Percentiles rank a stretch among this genome's conserved stretches.
Evolutionary conservation across 257 asterid species (phyloP).

Genomic region (Plantago elongata): DNA sequence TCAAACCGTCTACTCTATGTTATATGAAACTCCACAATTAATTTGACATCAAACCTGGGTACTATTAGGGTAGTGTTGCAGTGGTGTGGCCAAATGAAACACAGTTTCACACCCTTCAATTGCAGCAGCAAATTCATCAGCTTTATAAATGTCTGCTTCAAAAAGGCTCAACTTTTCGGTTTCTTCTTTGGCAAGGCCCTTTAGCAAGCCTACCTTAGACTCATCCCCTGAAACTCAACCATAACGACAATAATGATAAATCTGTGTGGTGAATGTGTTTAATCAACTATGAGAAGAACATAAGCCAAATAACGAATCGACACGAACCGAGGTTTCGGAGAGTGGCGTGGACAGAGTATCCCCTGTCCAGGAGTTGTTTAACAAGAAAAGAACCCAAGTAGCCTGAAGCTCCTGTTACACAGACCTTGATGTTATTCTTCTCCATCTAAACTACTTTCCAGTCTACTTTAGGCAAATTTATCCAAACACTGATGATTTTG

Average conservation of each 20-base stretch:
- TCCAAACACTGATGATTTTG: too few species aligned
- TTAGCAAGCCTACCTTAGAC: slow-evolving; percentile 33
- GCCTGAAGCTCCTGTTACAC: slow-evolving; percentile 66
- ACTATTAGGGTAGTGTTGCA: background rate
- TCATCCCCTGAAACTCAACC: background rate
- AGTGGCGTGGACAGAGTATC: slow-evolving; percentile 63
- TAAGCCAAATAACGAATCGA: too few species aligned
- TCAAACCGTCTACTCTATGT: too few species aligned
- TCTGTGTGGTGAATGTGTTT: too few species aligned
- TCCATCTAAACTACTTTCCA: too few species aligned
- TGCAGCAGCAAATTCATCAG: slow-evolving; percentile 37
- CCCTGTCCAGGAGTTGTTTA: slow-evolving; percentile 40
- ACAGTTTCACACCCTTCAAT: slow-evolving; percentile 44
- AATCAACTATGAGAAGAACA: too few species aligned
- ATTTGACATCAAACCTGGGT: too few species aligned
- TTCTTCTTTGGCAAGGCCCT: slow-evolving; percentile 29
- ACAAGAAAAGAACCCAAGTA: slow-evolving; percentile 51
- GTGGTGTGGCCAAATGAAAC: slow-evolving; percentile 49
- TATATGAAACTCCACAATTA: too few species aligned
- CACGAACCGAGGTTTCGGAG: slow-evolving; percentile 13
- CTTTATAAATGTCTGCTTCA: slow-evolving; percentile 41
- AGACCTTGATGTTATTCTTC: slow-evolving; percentile 29
- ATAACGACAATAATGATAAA: too few species aligned
- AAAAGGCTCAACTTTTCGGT: slow-evolving; percentile 28
- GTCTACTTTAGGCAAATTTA: too few species aligned